A percentile compares a stretch with the other conserved stretches of the same genome.
These are phyloP conservation scores for Vachellia collinsii DNA, from an alignment of 306 rosid species.

Conservation along the genomic window DNA sequence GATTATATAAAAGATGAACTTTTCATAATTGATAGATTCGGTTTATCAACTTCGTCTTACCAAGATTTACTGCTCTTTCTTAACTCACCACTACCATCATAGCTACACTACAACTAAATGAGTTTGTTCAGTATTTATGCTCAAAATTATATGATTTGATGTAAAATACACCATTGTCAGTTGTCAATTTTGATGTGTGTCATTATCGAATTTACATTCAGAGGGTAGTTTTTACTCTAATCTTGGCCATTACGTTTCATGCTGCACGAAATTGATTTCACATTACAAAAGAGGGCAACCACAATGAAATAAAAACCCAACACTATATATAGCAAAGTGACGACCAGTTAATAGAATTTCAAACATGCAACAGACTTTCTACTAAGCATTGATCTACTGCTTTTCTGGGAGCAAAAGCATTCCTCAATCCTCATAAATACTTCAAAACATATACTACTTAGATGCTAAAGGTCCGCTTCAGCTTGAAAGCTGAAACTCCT, in stretches of 20 bases:
- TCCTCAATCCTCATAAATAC: slow-evolving; percentile 5
- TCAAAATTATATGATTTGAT: background rate
- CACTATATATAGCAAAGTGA: slow-evolving; percentile 3
- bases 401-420: slow-evolving; percentile 7
- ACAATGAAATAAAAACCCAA: slow-evolving; percentile 11
- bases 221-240: too few relatives aligned
- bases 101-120: too few relatives aligned
- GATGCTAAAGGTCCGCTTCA: slow-evolving; percentile 26
- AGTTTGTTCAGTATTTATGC: too few relatives aligned
- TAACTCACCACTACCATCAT: too few relatives aligned
- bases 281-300: background rate
- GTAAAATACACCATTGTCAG: background rate
- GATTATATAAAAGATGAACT: too few relatives aligned
- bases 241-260: too few relatives aligned
- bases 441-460: slow-evolving; percentile 28
- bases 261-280: too few relatives aligned
- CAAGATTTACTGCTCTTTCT: too few relatives aligned
- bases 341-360: slow-evolving; percentile 10
- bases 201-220: too few relatives aligned
- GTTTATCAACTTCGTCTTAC: too few relatives aligned
- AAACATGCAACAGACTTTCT: slow-evolving; percentile 17
- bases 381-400: background rate
- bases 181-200: too few relatives aligned
- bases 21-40: too few relatives aligned
- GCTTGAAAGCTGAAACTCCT: slow-evolving; percentile 27